A percentile compares a stretch with the other conserved stretches of the same genome.
Evolutionary conservation across 345 rosid species (phyloP).

Genomic region (Gossypium rotundifolium): DNA sequence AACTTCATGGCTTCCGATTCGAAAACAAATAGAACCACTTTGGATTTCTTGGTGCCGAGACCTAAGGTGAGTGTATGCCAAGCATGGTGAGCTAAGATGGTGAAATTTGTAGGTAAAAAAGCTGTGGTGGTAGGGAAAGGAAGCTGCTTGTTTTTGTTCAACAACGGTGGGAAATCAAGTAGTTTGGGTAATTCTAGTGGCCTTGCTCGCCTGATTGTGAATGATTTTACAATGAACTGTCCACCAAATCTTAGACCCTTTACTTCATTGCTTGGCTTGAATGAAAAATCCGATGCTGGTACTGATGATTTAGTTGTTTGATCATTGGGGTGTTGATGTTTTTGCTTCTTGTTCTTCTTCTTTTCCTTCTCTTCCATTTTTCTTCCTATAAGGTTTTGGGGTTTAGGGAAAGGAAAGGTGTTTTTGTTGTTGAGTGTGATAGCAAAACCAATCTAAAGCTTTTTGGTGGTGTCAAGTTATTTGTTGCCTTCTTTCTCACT

Average conservation of each 20-base stretch:
- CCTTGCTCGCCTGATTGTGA: slow-evolving; percentile 78
- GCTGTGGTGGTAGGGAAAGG: slow-evolving; percentile 76
- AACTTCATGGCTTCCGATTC: slow-evolving; percentile 67
- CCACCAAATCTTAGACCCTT: slow-evolving; percentile 91
- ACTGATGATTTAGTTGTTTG: slow-evolving; percentile 36
- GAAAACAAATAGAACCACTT: slow-evolving; percentile 70
- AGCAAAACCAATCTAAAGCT: slow-evolving; percentile 6
- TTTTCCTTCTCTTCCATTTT: slow-evolving; percentile 56
- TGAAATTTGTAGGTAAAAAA: slow-evolving; percentile 87
- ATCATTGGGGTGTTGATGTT: slow-evolving; percentile 57
- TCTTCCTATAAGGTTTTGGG: neutral
- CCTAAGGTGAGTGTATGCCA: slow-evolving; percentile 96
- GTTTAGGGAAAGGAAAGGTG: neutral
- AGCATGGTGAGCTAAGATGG: slow-evolving; percentile 89
- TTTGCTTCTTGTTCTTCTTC: slow-evolving; percentile 65
- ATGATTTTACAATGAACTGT: slow-evolving; percentile 88
- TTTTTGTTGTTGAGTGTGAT: neutral
- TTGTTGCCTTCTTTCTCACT: neutral
- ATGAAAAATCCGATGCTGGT: slow-evolving; percentile 48
- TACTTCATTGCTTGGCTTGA: slow-evolving; percentile 72
- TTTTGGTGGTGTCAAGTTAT: slow-evolving; percentile 4
- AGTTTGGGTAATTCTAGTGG: slow-evolving; percentile 74
- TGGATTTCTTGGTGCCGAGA: slow-evolving; percentile 79
- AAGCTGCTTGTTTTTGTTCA: slow-evolving; percentile 23
- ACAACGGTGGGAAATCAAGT: slow-evolving; percentile 54